Base-by-base conservation (phyloP, 352 stramenopile species). In the Phytophthora litchii region DNA sequence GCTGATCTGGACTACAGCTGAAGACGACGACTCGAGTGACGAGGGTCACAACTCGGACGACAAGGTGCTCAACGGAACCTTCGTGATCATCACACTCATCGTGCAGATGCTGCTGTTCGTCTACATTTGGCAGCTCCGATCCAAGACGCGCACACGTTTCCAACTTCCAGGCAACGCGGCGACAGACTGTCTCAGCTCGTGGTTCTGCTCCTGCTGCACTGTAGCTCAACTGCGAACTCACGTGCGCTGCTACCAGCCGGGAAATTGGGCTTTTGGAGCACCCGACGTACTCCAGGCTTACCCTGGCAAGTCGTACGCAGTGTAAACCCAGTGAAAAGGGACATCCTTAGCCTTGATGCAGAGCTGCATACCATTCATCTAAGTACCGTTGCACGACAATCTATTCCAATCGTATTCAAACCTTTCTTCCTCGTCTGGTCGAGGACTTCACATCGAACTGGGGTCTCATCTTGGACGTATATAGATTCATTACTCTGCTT, bases 81-180 rank as follows among this genome's bases (percentile, higher is more conserved):
- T 70, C 40, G 60, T 57, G 32, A 12, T 58, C 42, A 48, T 69
- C 34, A 70, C 60, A 12, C 11, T 74, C 4, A 12, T 66, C 9
- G 37, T 74, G 44, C 60, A 70, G 36, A 41, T 65, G 42, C 35
- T 75, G 38, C 17, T 72, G 25, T 71, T 67, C 37, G 41, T 60
- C 38, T 74, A 62, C 64, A 63, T 78, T 21, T 85, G 59, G 61
- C 58, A 70, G 21, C 64, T 88, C 9, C 78, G 78, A n/a, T n/a
- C 17, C 29, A 76, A 73, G 35, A 64, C 72, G 3, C 79, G 79
- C 40, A 50, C 34, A 42, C 67, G 63, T 20, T 86, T 81, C 50
- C 51, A 80, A 29, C 72, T 79, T 13, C 70, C 72, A 19, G 78
- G 78, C 36, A 73, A 49, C 25, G 52, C 49, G 10, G 60, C 34